Conservation (phyloP, 177 flowering plant genomes). For the Telopea speciosissima region DNA sequence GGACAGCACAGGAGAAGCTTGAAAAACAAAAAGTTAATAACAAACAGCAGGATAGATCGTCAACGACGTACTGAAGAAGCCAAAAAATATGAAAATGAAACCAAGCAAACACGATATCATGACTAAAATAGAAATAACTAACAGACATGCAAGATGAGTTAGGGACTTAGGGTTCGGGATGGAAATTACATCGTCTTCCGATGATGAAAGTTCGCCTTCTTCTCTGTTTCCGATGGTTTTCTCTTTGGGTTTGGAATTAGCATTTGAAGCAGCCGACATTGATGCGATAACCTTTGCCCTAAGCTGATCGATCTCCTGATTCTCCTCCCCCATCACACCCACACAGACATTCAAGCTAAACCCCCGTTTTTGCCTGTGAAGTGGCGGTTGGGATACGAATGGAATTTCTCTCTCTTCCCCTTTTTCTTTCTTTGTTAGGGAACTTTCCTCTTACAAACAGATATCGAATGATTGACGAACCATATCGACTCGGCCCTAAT, state of each 20-base stretch:
- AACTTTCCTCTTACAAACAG: too few relatives aligned
- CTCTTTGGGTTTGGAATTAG: slow-evolving; percentile 13
- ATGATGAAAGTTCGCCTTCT: slow-evolving; percentile 67
- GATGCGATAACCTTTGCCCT: slow-evolving; percentile 31
- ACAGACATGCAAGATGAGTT: not conserved
- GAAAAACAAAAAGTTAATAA: not conserved
- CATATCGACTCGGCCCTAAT: too few relatives aligned
- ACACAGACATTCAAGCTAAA: not conserved
- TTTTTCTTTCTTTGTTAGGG: not conserved
- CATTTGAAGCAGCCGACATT: slow-evolving; percentile 25
- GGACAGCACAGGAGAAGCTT: too few relatives aligned
- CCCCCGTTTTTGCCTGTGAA: not conserved
- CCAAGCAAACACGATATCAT: not conserved
- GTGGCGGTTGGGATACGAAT: not conserved
- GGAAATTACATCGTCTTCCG: slow-evolving; percentile 28
- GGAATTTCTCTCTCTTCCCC: not conserved
- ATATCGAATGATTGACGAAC: too few relatives aligned
- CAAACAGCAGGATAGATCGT: not conserved
- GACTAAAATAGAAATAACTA: not conserved
- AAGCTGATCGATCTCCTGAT: slow-evolving; percentile 23
- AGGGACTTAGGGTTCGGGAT: slow-evolving; percentile 7
- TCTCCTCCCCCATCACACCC: slow-evolving; percentile 5
- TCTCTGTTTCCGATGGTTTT: slow-evolving; percentile 25
- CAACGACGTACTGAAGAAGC: not conserved
- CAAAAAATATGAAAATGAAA: not conserved